Evolutionary conservation across 1,139 yeast species (phyloP).

Genomic region (Saccharomycopsis phalli): DNA sequence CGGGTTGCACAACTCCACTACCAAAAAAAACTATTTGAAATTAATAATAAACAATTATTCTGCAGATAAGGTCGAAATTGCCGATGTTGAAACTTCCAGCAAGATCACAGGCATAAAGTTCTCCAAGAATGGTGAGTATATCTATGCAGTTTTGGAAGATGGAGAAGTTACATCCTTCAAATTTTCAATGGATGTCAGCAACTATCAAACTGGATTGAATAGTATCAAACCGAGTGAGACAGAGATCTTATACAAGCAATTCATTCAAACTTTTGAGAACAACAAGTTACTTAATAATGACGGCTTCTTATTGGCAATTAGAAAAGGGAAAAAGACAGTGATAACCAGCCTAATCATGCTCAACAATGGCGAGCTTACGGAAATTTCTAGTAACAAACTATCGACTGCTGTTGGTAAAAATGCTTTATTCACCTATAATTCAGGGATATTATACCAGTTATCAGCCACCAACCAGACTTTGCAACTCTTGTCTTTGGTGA

Average conservation of each 20-base stretch:
- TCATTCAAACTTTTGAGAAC: not conserved
- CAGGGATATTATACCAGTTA: conserved; percentile 10
- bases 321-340: not conserved
- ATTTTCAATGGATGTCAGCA: not conserved
- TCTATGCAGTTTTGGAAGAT: conserved; percentile 4
- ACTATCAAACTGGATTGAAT: too few species aligned
- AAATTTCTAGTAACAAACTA: not conserved
- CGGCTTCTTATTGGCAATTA: conserved; percentile 9
- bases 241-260: not conserved
- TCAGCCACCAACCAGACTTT: conserved; percentile 2
- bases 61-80: not conserved
- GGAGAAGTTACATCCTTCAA: conserved; percentile 9
- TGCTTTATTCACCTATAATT: conserved; percentile 3
- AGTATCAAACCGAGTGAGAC: not conserved
- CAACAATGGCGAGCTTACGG: conserved; percentile 9
- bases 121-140: conserved; percentile 7
- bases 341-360: conserved; percentile 3
- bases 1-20: conserved; percentile 10
- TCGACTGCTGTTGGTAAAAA: not conserved
- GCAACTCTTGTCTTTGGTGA: conserved; percentile 4
- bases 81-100: conserved; percentile 7
- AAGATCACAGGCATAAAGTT: conserved; percentile 9
- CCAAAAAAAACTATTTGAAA: conserved; percentile 12
- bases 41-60: conserved; percentile 4
- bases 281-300: conserved; percentile 3